Conservation (phyloP, 2,329 filamentous ascomycete species). For the Colletotrichum lupini region DNA sequence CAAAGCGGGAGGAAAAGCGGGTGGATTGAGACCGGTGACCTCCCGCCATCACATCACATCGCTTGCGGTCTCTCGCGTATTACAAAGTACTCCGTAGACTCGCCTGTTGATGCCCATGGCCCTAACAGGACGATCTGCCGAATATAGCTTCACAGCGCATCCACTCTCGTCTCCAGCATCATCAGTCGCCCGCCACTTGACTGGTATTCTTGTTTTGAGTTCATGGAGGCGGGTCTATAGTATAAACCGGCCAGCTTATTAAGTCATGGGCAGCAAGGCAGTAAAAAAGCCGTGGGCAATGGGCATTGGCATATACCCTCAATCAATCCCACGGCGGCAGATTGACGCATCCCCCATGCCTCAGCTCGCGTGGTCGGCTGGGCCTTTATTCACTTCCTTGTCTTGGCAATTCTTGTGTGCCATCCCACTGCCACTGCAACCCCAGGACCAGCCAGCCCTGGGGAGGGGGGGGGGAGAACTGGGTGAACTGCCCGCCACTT, state of each 20-base stretch:
- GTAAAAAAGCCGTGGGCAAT: neutral
- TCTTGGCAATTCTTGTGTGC: constrained; percentile 3
- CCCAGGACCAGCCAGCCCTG: neutral
- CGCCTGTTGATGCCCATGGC: neutral
- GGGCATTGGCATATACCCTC: constrained; percentile 1
- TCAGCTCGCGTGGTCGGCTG: constrained; percentile 15
- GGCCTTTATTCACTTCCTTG: neutral
- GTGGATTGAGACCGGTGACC: neutral
- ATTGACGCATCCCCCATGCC: constrained; percentile 24
- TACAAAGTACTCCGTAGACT: neutral
- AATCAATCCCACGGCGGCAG: constrained; percentile 16
- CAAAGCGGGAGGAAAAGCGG: constrained; percentile 19
- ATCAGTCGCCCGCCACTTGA: neutral
- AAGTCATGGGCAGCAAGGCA: neutral
- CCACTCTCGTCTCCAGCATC: neutral
- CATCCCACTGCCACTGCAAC: constrained; percentile 15
- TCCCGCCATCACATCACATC: neutral
- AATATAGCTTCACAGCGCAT: neutral
- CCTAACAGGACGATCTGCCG: constrained; percentile 23
- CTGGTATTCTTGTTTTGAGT: neutral
- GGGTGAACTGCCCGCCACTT: neutral
- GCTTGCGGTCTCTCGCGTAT: constrained; percentile 10
- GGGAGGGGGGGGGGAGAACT: neutral
- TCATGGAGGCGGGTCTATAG: neutral
- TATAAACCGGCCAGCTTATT: neutral